Evolutionary conservation across 352 stramenopile genomes (phyloP).

Genomic region (Phytopythium montanum): DNA sequence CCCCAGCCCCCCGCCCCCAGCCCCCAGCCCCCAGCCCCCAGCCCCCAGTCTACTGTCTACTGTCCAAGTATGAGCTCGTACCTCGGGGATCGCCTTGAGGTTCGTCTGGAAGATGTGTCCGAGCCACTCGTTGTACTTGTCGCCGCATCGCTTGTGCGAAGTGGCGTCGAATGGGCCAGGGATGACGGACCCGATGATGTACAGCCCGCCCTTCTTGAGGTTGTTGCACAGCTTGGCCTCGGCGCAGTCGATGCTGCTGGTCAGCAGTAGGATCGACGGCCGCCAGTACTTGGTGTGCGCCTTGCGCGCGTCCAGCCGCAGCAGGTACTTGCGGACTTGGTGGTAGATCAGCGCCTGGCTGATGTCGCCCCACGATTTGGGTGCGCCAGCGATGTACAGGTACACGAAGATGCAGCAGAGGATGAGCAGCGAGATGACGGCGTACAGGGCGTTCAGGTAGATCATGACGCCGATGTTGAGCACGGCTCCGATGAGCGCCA

Average conservation of each 20-base stretch:
- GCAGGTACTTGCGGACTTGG: conserved; percentile 76
- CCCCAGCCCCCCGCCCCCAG: no score
- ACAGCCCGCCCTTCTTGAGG: conserved; percentile 81
- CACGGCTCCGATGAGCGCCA: conserved; percentile 49
- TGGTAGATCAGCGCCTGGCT: conserved; percentile 87
- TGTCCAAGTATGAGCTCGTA: no score
- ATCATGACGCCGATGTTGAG: conserved; percentile 76
- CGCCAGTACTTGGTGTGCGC: conserved; percentile 80
- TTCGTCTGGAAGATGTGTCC: conserved; percentile 36
- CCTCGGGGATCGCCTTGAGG: conserved; percentile 46
- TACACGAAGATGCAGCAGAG: conserved; percentile 65
- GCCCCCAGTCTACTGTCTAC: no score
- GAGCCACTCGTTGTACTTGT: conserved; percentile 45
- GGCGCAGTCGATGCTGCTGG: conserved; percentile 26
- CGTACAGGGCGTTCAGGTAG: conserved; percentile 63
- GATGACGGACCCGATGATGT: conserved; percentile 62
- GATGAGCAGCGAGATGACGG: conserved; percentile 46
- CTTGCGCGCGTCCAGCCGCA: conserved; percentile 60
- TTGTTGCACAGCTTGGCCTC: conserved; percentile 64
- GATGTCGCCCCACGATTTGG: conserved; percentile 70
- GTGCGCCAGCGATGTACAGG: conserved; percentile 47
- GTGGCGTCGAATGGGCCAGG: conserved; percentile 28
- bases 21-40: no score
- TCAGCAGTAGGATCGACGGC: conserved; percentile 66
- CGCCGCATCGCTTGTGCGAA: conserved; percentile 22